phyloP scores from a whole-genome alignment of 2,329 filamentous ascomycete species.

The Ilyonectria destructans region DNA sequence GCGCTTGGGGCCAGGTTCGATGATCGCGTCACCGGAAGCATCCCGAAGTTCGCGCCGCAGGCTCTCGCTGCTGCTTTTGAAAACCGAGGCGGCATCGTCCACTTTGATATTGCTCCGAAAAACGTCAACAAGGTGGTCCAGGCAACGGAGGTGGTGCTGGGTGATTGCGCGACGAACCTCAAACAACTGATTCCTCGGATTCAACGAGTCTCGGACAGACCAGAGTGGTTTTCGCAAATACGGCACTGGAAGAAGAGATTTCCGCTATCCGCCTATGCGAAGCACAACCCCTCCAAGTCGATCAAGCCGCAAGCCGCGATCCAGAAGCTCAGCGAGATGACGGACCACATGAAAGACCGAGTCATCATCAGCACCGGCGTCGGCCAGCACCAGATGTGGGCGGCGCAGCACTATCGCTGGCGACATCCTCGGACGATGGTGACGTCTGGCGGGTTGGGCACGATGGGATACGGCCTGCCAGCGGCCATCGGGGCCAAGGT shows the following conservation, averaged over 20 bases:
- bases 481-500: constrained; percentile 97
- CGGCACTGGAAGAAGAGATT: constrained; percentile 88
- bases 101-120: no score
- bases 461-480: constrained; percentile 94
- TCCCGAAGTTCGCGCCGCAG: constrained; percentile 89
- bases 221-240: constrained; percentile 93
- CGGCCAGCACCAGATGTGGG: constrained; percentile 99
- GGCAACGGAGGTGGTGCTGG: no score
- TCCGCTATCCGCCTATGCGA: no score
- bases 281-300: no score
- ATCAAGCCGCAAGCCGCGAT: no score
- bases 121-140: no score
- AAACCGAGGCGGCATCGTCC: constrained; percentile 69
- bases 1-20: constrained; percentile 95
- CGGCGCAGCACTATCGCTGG: constrained; percentile 97
- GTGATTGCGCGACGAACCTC: constrained; percentile 80
- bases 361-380: constrained; percentile 93
- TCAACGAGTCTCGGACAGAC: constrained; percentile 75
- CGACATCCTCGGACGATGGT: constrained; percentile 92
- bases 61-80: constrained; percentile 89
- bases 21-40: constrained; percentile 89
- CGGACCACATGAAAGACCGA: no score
- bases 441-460: constrained; percentile 91
- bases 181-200: constrained; percentile 82
- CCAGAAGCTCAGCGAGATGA: no score